phyloP scores from a whole-genome alignment of 495 filamentous ascomycete genomes.

The Sabuloglossum arenarium region DNA sequence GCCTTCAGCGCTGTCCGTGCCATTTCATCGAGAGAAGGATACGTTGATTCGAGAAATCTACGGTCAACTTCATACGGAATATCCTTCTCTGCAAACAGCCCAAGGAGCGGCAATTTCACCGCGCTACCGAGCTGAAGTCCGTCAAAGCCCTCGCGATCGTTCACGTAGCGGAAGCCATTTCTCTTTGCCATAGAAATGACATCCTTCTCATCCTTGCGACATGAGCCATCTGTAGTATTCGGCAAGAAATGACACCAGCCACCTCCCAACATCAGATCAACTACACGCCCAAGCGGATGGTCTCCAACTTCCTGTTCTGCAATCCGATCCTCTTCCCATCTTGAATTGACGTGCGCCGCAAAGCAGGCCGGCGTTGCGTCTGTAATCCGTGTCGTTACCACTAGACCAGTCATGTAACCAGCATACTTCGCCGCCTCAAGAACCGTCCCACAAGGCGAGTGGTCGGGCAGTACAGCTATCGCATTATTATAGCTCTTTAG shows the following conservation, averaged over 20 bases:
- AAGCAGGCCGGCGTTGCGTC: slow-evolving; percentile 98
- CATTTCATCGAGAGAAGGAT: slow-evolving; percentile 88
- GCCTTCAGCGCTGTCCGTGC: slow-evolving; percentile 56
- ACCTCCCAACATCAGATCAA: slow-evolving; percentile 84
- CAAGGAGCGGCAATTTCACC: slow-evolving; percentile 63
- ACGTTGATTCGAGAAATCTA: slow-evolving; percentile 48
- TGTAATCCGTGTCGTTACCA: slow-evolving; percentile 87
- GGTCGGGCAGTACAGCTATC: slow-evolving; percentile 71
- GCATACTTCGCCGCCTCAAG: slow-evolving; percentile 83
- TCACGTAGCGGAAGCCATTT: slow-evolving; percentile 62
- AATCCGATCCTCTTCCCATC: slow-evolving; percentile 70
- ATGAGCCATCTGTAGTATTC: slow-evolving; percentile 54
- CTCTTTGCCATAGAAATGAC: slow-evolving; percentile 44
- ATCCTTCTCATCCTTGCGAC: slow-evolving; percentile 52
- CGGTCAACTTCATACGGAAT: slow-evolving; percentile 90
- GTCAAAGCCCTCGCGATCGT: slow-evolving; percentile 58
- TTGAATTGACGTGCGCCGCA: slow-evolving; percentile 63
- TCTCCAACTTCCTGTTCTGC: slow-evolving; percentile 82
- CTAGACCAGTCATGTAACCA: slow-evolving; percentile 81
- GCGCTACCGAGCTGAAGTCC: slow-evolving; percentile 43
- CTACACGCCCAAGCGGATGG: slow-evolving; percentile 60
- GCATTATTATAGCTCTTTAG: slow-evolving; percentile 90
- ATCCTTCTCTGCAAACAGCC: slow-evolving; percentile 64
- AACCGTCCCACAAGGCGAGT: slow-evolving; percentile 76
- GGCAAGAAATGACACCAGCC: slow-evolving; percentile 86